Evolutionary conservation across 2,329 filamentous ascomycete genomes (phyloP).

Genomic region (Botrytis galanthina): DNA sequence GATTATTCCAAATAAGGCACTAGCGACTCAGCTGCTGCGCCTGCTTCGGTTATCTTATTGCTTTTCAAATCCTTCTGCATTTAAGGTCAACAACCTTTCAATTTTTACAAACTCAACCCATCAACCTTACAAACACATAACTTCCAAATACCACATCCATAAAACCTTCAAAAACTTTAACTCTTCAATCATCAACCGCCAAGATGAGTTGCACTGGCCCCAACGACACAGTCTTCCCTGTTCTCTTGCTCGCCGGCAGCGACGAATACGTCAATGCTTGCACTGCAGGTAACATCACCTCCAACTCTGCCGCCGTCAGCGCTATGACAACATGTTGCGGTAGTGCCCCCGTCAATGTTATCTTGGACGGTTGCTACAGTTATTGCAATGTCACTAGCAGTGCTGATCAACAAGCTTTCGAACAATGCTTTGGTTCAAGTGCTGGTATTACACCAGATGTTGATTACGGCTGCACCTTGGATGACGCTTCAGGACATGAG

Average conservation of each 20-base stretch:
- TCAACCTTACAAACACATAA: not conserved
- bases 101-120: not conserved
- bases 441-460: not conserved
- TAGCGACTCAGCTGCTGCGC: not conserved
- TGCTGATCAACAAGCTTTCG: conserved; percentile 10
- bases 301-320: conserved; percentile 5
- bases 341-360: not conserved
- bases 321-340: conserved; percentile 14
- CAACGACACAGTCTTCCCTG: not conserved
- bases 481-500: not conserved
- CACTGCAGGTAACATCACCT: conserved; percentile 16
- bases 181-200: not conserved
- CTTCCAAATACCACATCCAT: not conserved
- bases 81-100: not conserved
- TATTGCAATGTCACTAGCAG: conserved; percentile 20
- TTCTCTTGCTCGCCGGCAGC: not conserved
- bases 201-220: conserved; percentile 10
- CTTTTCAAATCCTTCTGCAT: not conserved
- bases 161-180: conserved; percentile 1
- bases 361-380: conserved; percentile 16
- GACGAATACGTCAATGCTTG: conserved; percentile 9
- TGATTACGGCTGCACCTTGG: conserved; percentile 11
- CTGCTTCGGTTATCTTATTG: not conserved
- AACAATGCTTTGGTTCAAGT: not conserved
- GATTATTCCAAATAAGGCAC: not conserved